Evolutionary conservation across 2,329 filamentous ascomycete species (phyloP).

Genomic region (Pyrenophora graminea): DNA sequence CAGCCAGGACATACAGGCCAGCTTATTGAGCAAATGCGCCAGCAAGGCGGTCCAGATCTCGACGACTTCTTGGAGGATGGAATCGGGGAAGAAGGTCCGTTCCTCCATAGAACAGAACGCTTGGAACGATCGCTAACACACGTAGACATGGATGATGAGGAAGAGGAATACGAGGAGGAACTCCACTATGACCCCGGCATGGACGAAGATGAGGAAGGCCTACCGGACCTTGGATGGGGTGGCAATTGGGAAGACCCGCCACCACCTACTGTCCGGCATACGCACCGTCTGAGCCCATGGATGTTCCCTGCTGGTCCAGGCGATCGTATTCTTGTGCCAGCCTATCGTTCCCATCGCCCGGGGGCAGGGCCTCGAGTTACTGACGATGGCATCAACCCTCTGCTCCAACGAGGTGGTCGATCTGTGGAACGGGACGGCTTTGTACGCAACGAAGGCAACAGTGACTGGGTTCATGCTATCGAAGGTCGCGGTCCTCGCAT

Average conservation of each 20-base stretch:
- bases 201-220: constrained; percentile 53
- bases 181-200: constrained; percentile 61
- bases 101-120: not conserved
- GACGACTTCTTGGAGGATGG: constrained; percentile 62
- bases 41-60: constrained; percentile 50
- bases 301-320: constrained; percentile 63
- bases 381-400: constrained; percentile 85
- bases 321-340: constrained; percentile 43
- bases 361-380: constrained; percentile 60
- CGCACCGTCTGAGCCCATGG: constrained; percentile 60
- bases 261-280: constrained; percentile 54
- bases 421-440: constrained; percentile 31
- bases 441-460: constrained; percentile 48
- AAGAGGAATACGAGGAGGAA: constrained; percentile 70
- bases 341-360: constrained; percentile 59
- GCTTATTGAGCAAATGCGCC: constrained; percentile 47
- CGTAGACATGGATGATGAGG: constrained; percentile 62
- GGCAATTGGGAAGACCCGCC: constrained; percentile 58
- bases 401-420: constrained; percentile 69
- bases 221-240: constrained; percentile 52
- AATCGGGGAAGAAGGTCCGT: constrained; percentile 64
- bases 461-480: constrained; percentile 59
- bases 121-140: constrained; percentile 40
- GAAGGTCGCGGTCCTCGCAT: constrained; percentile 53
- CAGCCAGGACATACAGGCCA: constrained; percentile 26